Evolutionary conservation across 2,329 filamentous ascomycete genomes (phyloP).

Genomic region (Pyricularia sp.): DNA sequence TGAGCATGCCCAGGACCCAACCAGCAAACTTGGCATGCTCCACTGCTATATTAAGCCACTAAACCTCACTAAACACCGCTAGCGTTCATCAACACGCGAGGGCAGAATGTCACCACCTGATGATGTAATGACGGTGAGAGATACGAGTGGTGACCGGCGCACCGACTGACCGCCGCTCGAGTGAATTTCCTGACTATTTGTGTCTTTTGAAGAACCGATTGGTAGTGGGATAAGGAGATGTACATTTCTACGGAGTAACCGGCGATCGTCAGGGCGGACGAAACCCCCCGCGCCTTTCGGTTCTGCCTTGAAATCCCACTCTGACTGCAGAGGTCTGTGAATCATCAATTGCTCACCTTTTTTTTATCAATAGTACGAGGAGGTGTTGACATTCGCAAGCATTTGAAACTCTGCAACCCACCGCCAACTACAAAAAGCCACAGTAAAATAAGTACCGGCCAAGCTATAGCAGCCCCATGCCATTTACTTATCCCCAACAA

Average conservation of each 20-base stretch:
- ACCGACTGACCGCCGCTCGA: background rate
- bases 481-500: background rate
- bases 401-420: background rate
- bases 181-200: background rate
- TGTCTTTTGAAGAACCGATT: background rate
- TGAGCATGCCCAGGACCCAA: background rate
- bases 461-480: background rate
- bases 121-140: background rate
- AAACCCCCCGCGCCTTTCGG: background rate
- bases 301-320: background rate
- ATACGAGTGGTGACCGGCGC: background rate
- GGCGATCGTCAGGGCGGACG: background rate
- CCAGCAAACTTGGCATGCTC: background rate
- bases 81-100: background rate
- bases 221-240: background rate
- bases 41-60: background rate
- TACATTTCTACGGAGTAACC: background rate
- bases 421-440: background rate
- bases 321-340: background rate
- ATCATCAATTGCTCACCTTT: background rate
- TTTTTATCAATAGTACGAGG: background rate
- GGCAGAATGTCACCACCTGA: background rate
- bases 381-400: background rate
- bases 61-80: background rate
- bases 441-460: background rate